These are phyloP conservation scores for Dactylorhiza incarnata DNA, from an alignment of 106 monocot genomes.

Conservation along the genomic window DNA sequence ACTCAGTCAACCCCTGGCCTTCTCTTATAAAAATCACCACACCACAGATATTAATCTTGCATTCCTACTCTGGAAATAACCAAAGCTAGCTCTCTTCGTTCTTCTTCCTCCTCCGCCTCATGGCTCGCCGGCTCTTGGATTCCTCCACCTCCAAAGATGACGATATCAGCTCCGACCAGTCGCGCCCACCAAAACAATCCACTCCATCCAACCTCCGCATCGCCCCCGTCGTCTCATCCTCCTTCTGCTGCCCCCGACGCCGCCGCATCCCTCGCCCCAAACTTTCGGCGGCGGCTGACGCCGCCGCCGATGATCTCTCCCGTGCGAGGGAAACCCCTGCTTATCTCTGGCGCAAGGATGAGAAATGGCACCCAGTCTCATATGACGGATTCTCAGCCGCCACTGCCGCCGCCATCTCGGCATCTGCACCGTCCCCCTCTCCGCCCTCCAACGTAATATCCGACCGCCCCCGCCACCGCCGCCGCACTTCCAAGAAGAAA, in stretches of 20 bases:
- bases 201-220: neutral
- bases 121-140: neutral
- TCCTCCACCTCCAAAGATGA: neutral
- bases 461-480: constrained; percentile 19
- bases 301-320: constrained; percentile 7
- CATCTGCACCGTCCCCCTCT: neutral
- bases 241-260: neutral
- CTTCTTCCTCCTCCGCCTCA: neutral
- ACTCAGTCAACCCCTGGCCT: neutral
- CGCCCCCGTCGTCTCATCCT: constrained; percentile 3
- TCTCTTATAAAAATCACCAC: neutral
- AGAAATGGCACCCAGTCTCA: constrained; percentile 26
- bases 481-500: constrained; percentile 15
- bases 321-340: constrained; percentile 13
- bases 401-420: neutral
- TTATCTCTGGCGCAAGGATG: constrained; percentile 40
- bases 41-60: too few relatives aligned
- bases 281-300: neutral
- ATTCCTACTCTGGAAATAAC: too few relatives aligned
- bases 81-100: neutral
- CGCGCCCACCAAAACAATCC: neutral
- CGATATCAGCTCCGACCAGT: neutral
- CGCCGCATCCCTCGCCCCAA: neutral
- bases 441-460: neutral
- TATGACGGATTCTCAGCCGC: neutral